phyloP scores from a whole-genome alignment of 2,329 filamentous ascomycete genomes.

The Mycosphaerella arachidis region DNA sequence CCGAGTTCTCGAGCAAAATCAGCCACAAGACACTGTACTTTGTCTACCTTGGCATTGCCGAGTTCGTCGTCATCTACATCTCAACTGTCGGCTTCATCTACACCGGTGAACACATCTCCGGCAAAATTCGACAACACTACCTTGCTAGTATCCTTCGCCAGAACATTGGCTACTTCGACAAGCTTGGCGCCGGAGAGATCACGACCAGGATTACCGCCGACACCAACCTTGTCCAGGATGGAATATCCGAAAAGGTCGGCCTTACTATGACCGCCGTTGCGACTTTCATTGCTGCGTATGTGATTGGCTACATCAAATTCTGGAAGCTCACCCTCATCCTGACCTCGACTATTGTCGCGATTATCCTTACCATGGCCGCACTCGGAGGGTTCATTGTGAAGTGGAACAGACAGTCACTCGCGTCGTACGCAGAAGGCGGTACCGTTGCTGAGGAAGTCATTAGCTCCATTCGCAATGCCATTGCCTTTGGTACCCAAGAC shows the following conservation, averaged over 20 bases:
- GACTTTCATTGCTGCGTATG: constrained; percentile 81
- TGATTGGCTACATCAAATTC: constrained; percentile 85
- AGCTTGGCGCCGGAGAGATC: constrained; percentile 85
- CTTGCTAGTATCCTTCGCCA: constrained; percentile 78
- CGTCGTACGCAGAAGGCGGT: constrained; percentile 77
- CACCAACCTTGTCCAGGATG: constrained; percentile 88
- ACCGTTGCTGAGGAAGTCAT: constrained; percentile 91
- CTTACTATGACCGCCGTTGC: constrained; percentile 71
- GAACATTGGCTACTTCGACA: constrained; percentile 91
- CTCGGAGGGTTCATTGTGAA: constrained; percentile 72
- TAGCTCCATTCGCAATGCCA: constrained; percentile 85
- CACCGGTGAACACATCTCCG: constrained; percentile 45
- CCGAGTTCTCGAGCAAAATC: constrained; percentile 58
- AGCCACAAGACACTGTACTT: constrained; percentile 71
- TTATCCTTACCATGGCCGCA: constrained; percentile 70
- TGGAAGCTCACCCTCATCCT: constrained; percentile 93
- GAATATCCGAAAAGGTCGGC: constrained; percentile 84
- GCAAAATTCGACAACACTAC: constrained; percentile 66
- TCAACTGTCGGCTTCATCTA: constrained; percentile 85
- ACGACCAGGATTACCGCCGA: constrained; percentile 92
- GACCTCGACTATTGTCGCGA: constrained; percentile 72
- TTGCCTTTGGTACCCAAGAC: constrained; percentile 89
- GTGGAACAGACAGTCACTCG: constrained; percentile 71
- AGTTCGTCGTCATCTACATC: constrained; percentile 74
- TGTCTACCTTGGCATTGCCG: constrained; percentile 75